phyloP scores from a whole-genome alignment of 2,329 filamentous ascomycete genomes.

The Penicillium sp. region DNA sequence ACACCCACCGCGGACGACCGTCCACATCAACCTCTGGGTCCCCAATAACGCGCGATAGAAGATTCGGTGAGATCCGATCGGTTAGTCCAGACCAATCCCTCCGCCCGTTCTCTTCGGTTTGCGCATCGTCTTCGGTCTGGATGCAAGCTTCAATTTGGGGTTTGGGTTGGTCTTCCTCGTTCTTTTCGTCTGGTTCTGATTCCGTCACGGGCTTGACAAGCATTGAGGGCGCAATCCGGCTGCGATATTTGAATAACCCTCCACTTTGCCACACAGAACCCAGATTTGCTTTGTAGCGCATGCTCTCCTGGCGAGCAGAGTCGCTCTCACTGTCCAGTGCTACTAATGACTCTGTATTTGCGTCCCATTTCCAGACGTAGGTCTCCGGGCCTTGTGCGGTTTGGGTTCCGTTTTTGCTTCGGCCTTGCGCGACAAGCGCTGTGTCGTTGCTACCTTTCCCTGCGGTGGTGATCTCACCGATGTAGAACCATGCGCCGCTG shows the following conservation, averaged over 20 bases:
- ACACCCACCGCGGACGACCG: conserved; percentile 49
- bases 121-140: conserved; percentile 24
- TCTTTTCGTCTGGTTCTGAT: conserved; percentile 1
- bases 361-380: conserved; percentile 55
- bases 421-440: conserved; percentile 12
- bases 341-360: conserved; percentile 35
- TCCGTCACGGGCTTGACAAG: conserved; percentile 39
- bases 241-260: conserved; percentile 41
- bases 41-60: conserved; percentile 53
- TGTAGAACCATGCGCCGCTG: conserved; percentile 61
- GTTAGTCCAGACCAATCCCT: conserved; percentile 56
- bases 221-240: conserved; percentile 41
- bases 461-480: conserved; percentile 39
- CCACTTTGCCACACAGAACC: conserved; percentile 56
- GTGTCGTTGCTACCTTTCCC: conserved; percentile 14
- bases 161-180: conserved; percentile 2
- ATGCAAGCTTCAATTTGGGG: conserved; percentile 4
- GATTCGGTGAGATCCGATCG: conserved; percentile 45
- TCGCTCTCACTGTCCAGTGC: conserved; percentile 33
- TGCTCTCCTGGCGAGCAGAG: conserved; percentile 44
- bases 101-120: conserved; percentile 41
- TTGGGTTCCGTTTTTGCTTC: conserved; percentile 11
- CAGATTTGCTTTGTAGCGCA: conserved; percentile 56
- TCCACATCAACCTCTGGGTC: conserved; percentile 35
- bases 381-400: conserved; percentile 40